These are phyloP conservation scores for Tetradesmus lagerheimii DNA, from an alignment of 139 green algal species.

Conservation along the genomic window DNA sequence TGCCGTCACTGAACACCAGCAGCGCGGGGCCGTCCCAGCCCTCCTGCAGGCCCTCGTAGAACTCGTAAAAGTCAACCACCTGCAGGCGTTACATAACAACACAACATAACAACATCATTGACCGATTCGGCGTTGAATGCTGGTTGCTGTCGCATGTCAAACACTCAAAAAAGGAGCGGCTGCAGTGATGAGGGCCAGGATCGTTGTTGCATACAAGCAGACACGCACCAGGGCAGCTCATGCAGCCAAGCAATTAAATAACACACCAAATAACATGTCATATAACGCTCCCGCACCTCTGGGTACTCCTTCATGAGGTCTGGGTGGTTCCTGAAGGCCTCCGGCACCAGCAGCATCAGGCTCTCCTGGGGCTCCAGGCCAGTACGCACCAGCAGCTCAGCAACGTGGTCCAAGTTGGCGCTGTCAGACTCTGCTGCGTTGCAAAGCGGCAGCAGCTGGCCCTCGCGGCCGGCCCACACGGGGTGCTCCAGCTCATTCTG, in stretches of 20 bases:
- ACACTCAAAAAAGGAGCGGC: too few relatives aligned
- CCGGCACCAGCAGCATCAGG: slow-evolving; percentile 98
- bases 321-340: slow-evolving; percentile 96
- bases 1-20: slow-evolving; percentile 97
- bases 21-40: slow-evolving; percentile 99
- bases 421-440: slow-evolving; percentile 89
- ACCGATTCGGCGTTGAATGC: too few relatives aligned
- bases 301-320: slow-evolving; percentile 85
- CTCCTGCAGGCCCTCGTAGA: slow-evolving; percentile 98
- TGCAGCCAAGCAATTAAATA: background rate
- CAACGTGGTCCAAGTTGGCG: slow-evolving; percentile 97
- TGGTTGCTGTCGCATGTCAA: too few relatives aligned
- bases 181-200: too few relatives aligned
- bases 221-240: background rate
- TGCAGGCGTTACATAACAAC: background rate
- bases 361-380: slow-evolving; percentile 85
- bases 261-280: background rate
- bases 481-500: slow-evolving; percentile 89
- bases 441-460: slow-evolving; percentile 91
- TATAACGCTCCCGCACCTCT: slow-evolving; percentile 53
- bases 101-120: background rate
- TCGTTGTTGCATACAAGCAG: too few relatives aligned
- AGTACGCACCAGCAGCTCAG: slow-evolving; percentile 93
- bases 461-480: slow-evolving; percentile 93
- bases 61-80: slow-evolving; percentile 94